phyloP scores from a whole-genome alignment of 1,139 yeast species.

The Sugiyamaella grinbergsii region DNA sequence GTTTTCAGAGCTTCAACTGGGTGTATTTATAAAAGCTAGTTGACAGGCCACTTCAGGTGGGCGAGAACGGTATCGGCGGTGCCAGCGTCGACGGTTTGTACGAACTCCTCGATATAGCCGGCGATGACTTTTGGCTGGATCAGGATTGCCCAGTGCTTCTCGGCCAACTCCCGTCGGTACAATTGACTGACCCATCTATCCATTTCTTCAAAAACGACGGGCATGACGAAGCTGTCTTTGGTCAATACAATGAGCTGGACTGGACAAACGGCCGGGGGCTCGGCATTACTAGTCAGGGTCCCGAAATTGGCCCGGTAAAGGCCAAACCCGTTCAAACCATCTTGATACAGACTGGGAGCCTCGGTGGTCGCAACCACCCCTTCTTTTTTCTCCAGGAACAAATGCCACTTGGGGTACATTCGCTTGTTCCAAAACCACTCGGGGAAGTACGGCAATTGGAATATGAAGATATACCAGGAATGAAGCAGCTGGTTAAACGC shows the following conservation, averaged over 20 bases:
- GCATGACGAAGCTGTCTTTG: constrained; percentile 7
- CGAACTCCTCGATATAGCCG: constrained; percentile 5
- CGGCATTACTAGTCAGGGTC: neutral
- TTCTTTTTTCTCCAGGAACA: constrained; percentile 7
- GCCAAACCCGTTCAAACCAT: constrained; percentile 13
- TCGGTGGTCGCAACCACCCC: constrained; percentile 7
- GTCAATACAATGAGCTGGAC: constrained; percentile 8
- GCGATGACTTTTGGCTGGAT: constrained; percentile 11
- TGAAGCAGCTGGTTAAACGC: constrained; percentile 1
- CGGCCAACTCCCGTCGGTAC: constrained; percentile 7
- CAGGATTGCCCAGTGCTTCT: constrained; percentile 17
- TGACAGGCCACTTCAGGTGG: constrained; percentile 3
- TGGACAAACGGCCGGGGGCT: constrained; percentile 10
- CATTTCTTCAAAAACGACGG: constrained; percentile 3
- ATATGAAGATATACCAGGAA: constrained; percentile 13
- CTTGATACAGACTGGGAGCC: constrained; percentile 8
- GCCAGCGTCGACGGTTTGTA: neutral
- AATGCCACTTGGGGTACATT: neutral
- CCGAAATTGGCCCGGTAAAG: constrained; percentile 13
- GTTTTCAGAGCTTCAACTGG: neutral
- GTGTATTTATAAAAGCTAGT: too few species aligned
- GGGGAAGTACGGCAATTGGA: constrained; percentile 13
- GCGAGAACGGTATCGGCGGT: neutral
- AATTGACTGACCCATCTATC: constrained; percentile 11
- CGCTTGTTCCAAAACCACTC: constrained; percentile 13